Evolutionary conservation across 768 basidiomycete genomes (phyloP).

Genomic region (Collybiopsis confluens): DNA sequence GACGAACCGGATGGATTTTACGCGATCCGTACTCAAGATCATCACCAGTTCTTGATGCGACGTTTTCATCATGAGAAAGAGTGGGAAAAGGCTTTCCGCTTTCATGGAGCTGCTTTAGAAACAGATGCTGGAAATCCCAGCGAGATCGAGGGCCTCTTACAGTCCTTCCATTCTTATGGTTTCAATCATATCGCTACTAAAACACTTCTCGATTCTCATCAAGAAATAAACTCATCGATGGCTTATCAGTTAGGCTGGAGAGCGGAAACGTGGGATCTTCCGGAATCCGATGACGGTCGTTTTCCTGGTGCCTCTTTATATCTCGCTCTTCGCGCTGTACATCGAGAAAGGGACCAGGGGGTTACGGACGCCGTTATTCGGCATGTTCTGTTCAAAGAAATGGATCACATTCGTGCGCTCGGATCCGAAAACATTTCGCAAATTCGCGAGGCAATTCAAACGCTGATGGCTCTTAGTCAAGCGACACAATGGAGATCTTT

Average conservation of each 20-base stretch:
- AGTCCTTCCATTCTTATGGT: constrained; percentile 85
- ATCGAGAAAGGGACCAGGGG: constrained; percentile 64
- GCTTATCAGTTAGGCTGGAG: constrained; percentile 88
- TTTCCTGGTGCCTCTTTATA: constrained; percentile 64
- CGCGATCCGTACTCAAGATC: constrained; percentile 76
- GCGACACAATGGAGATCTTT: constrained; percentile 56
- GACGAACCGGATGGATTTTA: constrained; percentile 99
- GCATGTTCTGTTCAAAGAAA: constrained; percentile 52
- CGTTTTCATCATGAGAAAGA: constrained; percentile 91
- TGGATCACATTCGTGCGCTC: constrained; percentile 56
- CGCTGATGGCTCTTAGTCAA: constrained; percentile 80
- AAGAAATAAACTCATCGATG: constrained; percentile 39
- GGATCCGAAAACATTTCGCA: constrained; percentile 79
- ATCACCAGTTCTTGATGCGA: constrained; percentile 75
- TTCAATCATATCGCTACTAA: constrained; percentile 84
- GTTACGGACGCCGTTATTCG: constrained; percentile 47
- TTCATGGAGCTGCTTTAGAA: constrained; percentile 84
- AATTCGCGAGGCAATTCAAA: constrained; percentile 62
- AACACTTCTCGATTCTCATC: constrained; percentile 40
- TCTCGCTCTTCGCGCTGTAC: constrained; percentile 72
- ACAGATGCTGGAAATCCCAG: constrained; percentile 38
- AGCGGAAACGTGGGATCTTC: constrained; percentile 93
- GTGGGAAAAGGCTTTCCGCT: constrained; percentile 87
- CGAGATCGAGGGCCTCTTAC: constrained; percentile 62
- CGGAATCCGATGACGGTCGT: constrained; percentile 43